Evolutionary conservation across 148 eudicot species (phyloP).

Genomic region (Pouteria glomerata): DNA sequence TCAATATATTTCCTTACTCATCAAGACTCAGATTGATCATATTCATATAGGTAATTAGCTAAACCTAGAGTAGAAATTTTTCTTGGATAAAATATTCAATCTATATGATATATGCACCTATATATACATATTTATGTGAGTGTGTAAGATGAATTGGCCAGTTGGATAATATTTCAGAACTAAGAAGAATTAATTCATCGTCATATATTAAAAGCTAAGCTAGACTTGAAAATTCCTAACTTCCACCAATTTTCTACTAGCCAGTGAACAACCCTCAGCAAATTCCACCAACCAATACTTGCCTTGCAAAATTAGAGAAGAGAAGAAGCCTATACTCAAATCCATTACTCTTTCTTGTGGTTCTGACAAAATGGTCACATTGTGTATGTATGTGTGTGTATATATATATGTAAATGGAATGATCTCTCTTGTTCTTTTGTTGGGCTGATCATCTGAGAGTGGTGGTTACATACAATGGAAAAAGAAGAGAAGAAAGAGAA

Average conservation of each 20-base stretch:
- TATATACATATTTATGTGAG: too few species aligned
- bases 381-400: not conserved
- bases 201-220: too few species aligned
- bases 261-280: slow-evolving; percentile 12
- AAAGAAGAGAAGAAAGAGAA: slow-evolving; percentile 36
- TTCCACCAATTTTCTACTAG: not conserved
- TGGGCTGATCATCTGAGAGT: not conserved
- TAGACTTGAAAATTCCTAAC: not conserved
- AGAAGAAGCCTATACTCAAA: too few species aligned
- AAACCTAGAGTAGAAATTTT: too few species aligned
- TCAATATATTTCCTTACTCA: too few species aligned
- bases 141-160: too few species aligned
- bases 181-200: too few species aligned
- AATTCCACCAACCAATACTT: slow-evolving; percentile 8
- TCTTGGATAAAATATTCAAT: too few species aligned
- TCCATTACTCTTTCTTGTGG: not conserved
- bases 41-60: too few species aligned
- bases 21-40: too few species aligned
- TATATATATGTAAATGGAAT: not conserved
- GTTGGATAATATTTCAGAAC: too few species aligned
- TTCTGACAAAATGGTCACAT: not conserved
- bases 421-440: not conserved
- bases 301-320: slow-evolving; percentile 1
- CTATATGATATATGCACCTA: too few species aligned
- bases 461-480: slow-evolving; percentile 14